Conservation (phyloP, 495 filamentous ascomycete species). For the Cercophora newfieldiana region DNA sequence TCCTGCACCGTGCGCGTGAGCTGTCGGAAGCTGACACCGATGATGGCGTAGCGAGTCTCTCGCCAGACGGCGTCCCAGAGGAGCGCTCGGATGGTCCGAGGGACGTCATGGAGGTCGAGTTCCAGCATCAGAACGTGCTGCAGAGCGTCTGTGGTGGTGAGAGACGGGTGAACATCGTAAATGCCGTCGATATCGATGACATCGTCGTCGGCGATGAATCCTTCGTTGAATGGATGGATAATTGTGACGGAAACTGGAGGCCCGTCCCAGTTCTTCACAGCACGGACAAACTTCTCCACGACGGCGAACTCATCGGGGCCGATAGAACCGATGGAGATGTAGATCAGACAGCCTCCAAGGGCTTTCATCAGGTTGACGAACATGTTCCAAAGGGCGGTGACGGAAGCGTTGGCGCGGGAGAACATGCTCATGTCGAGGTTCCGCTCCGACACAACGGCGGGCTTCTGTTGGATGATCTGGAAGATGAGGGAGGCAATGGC, state of each 20-base stretch:
- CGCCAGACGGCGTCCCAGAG: conserved; percentile 25
- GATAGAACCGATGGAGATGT: conserved; percentile 20
- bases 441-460: conserved; percentile 1
- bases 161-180: conserved; percentile 25
- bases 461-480: conserved; percentile 23
- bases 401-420: not conserved
- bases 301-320: conserved; percentile 24
- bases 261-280: conserved; percentile 16
- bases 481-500: conserved; percentile 19
- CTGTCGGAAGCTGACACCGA: conserved; percentile 14
- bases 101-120: conserved; percentile 12
- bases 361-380: conserved; percentile 9
- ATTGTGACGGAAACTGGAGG: conserved; percentile 21
- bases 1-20: not conserved
- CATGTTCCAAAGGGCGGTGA: conserved; percentile 18
- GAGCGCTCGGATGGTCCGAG: conserved; percentile 15
- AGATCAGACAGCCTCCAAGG: conserved; percentile 17
- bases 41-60: conserved; percentile 21
- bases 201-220: conserved; percentile 6
- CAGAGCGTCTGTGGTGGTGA: conserved; percentile 25
- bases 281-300: conserved; percentile 17
- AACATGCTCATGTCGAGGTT: conserved; percentile 13
- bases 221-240: conserved; percentile 24
- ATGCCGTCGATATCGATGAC: conserved; percentile 22
- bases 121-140: conserved; percentile 19